phyloP scores from a whole-genome alignment of 495 filamentous ascomycete species.

The Chaetomidium leptoderma region DNA sequence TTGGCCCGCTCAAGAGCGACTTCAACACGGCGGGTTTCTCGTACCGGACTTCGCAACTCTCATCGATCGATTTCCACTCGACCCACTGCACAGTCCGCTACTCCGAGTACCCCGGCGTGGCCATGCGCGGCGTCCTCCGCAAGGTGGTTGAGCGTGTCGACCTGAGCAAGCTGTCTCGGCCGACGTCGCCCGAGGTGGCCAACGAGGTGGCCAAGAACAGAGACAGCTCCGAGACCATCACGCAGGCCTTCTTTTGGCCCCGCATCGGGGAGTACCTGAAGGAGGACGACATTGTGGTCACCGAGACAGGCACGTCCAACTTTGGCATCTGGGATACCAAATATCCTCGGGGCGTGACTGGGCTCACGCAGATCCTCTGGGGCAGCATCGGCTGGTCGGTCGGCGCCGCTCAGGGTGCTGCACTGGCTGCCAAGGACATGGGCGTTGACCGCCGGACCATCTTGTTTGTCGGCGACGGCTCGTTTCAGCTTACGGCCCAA shows the following conservation, averaged over 20 bases:
- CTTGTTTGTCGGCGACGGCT: conserved; percentile 84
- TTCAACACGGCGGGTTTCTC: conserved; percentile 92
- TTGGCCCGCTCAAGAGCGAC: conserved; percentile 79
- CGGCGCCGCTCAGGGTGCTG: conserved; percentile 72
- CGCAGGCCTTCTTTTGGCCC: conserved; percentile 85
- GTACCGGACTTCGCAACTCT: conserved; percentile 74
- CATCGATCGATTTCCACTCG: conserved; percentile 85
- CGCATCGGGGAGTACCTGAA: conserved; percentile 71
- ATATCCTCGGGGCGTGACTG: conserved; percentile 70
- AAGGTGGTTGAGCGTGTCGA: conserved; percentile 63
- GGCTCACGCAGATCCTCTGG: conserved; percentile 83
- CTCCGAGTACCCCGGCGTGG: conserved; percentile 75
- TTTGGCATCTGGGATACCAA: conserved; percentile 88
- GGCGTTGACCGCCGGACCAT: conserved; percentile 58
- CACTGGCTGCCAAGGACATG: conserved; percentile 62
- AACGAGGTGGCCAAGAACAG: conserved; percentile 54
- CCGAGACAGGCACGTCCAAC: conserved; percentile 84
- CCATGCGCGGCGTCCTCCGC: conserved; percentile 81
- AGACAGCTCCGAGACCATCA: conserved; percentile 59
- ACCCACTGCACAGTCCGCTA: conserved; percentile 69
- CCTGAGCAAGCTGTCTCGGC: conserved; percentile 50
- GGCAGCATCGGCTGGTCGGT: conserved; percentile 83
- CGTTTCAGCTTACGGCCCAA: conserved; percentile 78
- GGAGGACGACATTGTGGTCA: conserved; percentile 73
- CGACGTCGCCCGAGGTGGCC: conserved; percentile 43